phyloP scores from a whole-genome alignment of 768 basidiomycete genomes.

The Suillus occidentalis region DNA sequence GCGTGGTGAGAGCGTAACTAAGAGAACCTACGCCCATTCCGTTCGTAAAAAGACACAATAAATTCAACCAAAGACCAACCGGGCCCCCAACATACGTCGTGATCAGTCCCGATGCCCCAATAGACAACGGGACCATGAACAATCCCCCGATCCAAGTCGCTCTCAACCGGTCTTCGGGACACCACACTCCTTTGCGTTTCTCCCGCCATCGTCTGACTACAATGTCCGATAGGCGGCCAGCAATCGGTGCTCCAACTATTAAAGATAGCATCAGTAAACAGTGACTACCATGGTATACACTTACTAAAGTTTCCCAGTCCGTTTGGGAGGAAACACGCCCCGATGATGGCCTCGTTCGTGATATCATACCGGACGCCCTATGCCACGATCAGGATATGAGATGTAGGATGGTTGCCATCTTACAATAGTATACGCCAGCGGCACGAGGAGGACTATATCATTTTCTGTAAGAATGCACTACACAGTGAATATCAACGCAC shows the following conservation, averaged over 20 bases:
- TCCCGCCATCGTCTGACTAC: constrained; percentile 46
- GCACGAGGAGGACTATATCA: constrained; percentile 42
- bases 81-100: constrained; percentile 47
- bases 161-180: constrained; percentile 62
- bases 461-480: constrained; percentile 32
- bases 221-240: constrained; percentile 55
- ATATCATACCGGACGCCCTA: constrained; percentile 60
- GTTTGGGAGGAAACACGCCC: constrained; percentile 56
- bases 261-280: background rate
- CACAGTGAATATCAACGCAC: background rate
- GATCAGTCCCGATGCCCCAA: constrained; percentile 46
- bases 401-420: constrained; percentile 16
- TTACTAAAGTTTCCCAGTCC: constrained; percentile 61
- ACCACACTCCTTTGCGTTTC: constrained; percentile 52
- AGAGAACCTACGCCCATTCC: constrained; percentile 50
- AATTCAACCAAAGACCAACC: constrained; percentile 46
- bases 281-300: constrained; percentile 20
- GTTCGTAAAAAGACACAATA: constrained; percentile 55
- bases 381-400: background rate
- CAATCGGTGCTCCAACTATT: no score
- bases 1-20: background rate
- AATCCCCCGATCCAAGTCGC: constrained; percentile 44
- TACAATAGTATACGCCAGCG: constrained; percentile 62
- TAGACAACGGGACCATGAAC: constrained; percentile 48
- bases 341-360: constrained; percentile 54